Percentiles rank a stretch among this genome's conserved stretches.
Conservation (phyloP, 768 basidiomycete species). For the Gloeostereum incarnatum region DNA sequence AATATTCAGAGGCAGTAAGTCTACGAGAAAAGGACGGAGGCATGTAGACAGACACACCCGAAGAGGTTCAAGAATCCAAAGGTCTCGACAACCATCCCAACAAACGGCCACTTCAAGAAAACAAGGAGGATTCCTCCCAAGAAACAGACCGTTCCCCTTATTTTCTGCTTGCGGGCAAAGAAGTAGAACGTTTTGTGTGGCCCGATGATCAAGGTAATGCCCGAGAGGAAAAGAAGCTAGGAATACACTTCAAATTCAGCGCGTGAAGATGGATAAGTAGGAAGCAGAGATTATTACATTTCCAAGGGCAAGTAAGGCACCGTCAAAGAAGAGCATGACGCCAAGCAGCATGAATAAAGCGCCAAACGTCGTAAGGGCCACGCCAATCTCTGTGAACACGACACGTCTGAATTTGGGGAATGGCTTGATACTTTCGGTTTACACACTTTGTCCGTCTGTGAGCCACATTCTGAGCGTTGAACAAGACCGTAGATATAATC, state of each 20-base stretch:
- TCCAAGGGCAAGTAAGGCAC: slow-evolving; percentile 90
- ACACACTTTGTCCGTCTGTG: slow-evolving; percentile 56
- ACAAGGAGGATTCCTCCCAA: slow-evolving; percentile 86
- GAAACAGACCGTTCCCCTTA: slow-evolving; percentile 85
- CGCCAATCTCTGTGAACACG: slow-evolving; percentile 74
- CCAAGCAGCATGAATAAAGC: slow-evolving; percentile 94
- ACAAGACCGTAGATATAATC: no score
- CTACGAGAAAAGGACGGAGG: slow-evolving; percentile 2
- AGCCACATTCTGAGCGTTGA: slow-evolving; percentile 64
- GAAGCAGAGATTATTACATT: slow-evolving; percentile 48
- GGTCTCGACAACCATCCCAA: slow-evolving; percentile 88
- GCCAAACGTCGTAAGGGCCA: slow-evolving; percentile 93
- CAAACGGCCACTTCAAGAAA: slow-evolving; percentile 91
- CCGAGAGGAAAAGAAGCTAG: slow-evolving; percentile 92
- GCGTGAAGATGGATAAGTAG: not conserved
- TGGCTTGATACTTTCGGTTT: not conserved
- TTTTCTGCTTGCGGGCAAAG: slow-evolving; percentile 92
- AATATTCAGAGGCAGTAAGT: slow-evolving; percentile 3
- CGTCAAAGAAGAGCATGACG: slow-evolving; percentile 94
- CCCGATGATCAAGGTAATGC: slow-evolving; percentile 93
- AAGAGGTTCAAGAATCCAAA: slow-evolving; percentile 98
- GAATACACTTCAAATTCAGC: not conserved
- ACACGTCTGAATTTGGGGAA: not conserved
- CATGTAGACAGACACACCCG: slow-evolving; percentile 52
- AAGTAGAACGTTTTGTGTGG: slow-evolving; percentile 97